Conservation (phyloP, 345 rosid genomes). For the Aquilaria yunnanensis region DNA sequence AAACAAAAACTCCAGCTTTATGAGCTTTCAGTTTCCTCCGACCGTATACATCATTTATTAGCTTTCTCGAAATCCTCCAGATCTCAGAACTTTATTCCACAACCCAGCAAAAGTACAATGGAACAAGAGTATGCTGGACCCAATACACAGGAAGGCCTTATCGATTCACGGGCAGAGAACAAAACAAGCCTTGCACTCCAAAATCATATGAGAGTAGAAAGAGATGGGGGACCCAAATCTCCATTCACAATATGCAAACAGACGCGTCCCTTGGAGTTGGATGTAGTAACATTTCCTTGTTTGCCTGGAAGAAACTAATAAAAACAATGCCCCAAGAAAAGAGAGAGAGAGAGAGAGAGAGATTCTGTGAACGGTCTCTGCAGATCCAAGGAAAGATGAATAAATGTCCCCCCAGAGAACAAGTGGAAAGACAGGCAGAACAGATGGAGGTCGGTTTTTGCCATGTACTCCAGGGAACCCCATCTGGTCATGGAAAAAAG, state of each 20-base stretch:
- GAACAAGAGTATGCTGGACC: slow-evolving; percentile 15
- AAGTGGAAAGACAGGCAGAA: slow-evolving; percentile 31
- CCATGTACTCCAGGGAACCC: slow-evolving; percentile 1
- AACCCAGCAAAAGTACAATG: slow-evolving; percentile 16
- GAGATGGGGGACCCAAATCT: slow-evolving; percentile 22
- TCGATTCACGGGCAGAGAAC: slow-evolving; percentile 16
- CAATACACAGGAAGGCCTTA: slow-evolving; percentile 16
- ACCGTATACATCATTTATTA: slow-evolving; percentile 18
- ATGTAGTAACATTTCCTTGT: slow-evolving; percentile 10
- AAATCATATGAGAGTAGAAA: slow-evolving; percentile 15
- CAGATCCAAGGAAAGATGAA: slow-evolving; percentile 52
- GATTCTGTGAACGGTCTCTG: slow-evolving; percentile 14
- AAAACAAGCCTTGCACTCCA: slow-evolving; percentile 16
- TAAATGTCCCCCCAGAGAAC: slow-evolving; percentile 22
- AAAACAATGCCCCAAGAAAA: slow-evolving; percentile 13
- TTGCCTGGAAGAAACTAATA: slow-evolving; percentile 16
- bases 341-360: slow-evolving; percentile 17
- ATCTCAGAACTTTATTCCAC: slow-evolving; percentile 15
- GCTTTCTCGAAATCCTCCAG: slow-evolving; percentile 21
- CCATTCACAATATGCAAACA: slow-evolving; percentile 16
- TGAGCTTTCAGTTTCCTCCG: slow-evolving; percentile 11
- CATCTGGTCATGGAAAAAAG: slow-evolving; percentile 10
- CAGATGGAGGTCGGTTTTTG: slow-evolving; percentile 21
- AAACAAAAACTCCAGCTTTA: slow-evolving; percentile 27
- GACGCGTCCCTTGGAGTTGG: slow-evolving; percentile 16